Evolutionary conservation across 495 filamentous ascomycete species (phyloP).

Genomic region (Annulohypoxylon nitens): DNA sequence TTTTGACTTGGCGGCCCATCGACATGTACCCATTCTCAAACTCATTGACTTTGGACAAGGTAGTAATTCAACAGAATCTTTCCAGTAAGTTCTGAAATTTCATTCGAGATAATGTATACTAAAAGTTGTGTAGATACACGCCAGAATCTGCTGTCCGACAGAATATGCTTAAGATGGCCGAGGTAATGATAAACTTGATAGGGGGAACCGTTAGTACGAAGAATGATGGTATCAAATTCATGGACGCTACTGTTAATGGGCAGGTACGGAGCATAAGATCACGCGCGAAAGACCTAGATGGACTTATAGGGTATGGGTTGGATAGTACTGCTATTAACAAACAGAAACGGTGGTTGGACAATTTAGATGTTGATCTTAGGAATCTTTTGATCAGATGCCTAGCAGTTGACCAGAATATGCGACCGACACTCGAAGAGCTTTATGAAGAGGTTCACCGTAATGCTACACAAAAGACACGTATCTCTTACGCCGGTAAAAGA

Average conservation of each 20-base stretch:
- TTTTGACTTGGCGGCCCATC: slow-evolving; percentile 29
- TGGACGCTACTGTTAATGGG: slow-evolving; percentile 27
- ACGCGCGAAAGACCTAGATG: slow-evolving; percentile 39
- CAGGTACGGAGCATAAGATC: slow-evolving; percentile 23
- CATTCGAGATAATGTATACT: background rate
- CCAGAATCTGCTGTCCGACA: slow-evolving; percentile 3
- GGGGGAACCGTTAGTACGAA: slow-evolving; percentile 18
- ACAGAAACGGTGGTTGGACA: slow-evolving; percentile 24
- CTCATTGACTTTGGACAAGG: slow-evolving; percentile 45
- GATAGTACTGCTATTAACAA: background rate
- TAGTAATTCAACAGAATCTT: background rate
- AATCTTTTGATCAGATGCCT: slow-evolving; percentile 32
- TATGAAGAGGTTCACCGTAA: slow-evolving; percentile 32
- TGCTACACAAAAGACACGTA: slow-evolving; percentile 11
- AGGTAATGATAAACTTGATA: slow-evolving; percentile 33
- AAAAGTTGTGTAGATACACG: slow-evolving; percentile 4
- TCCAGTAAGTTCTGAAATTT: slow-evolving; percentile 5
- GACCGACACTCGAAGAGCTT: slow-evolving; percentile 37
- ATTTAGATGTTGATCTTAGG: slow-evolving; percentile 43
- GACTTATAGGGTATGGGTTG: slow-evolving; percentile 2
- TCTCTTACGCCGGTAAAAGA: slow-evolving; percentile 20
- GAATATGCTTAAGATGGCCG: slow-evolving; percentile 28
- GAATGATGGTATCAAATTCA: slow-evolving; percentile 2
- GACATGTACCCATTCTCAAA: slow-evolving; percentile 24
- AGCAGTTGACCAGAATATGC: slow-evolving; percentile 7